These are phyloP conservation scores for Leucosporidium scottii DNA, from an alignment of 768 basidiomycete genomes.

Conservation along the genomic window DNA sequence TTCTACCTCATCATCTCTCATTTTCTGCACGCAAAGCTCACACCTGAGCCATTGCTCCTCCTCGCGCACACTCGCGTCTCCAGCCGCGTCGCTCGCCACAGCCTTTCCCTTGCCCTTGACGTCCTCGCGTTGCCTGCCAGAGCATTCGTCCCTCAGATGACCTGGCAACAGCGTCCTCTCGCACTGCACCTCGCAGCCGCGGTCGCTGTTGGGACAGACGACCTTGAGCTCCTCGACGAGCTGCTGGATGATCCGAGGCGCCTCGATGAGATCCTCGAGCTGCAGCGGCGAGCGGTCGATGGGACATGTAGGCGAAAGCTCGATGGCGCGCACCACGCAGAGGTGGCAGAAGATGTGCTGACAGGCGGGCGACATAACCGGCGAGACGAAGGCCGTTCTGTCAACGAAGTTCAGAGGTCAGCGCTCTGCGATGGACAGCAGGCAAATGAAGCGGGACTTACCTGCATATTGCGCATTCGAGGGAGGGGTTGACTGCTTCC, in stretches of 20 bases:
- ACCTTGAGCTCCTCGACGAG: conserved; percentile 15
- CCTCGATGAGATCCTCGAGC: background rate
- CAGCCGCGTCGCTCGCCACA: no score
- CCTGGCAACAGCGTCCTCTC: background rate
- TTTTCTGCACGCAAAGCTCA: background rate
- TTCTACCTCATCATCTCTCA: background rate
- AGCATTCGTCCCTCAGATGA: background rate
- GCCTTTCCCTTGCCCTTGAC: conserved; percentile 1
- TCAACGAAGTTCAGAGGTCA: background rate
- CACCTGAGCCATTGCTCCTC: background rate
- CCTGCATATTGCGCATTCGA: conserved; percentile 24
- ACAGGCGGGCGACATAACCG: conserved; percentile 5
- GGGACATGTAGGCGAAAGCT: conserved; percentile 8
- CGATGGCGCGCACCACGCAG: conserved; percentile 18
- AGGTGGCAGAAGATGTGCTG: conserved; percentile 19
- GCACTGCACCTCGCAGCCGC: background rate
- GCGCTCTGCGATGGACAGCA: background rate
- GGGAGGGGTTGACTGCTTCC: background rate
- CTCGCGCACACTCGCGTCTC: no score
- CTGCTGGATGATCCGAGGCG: conserved; percentile 11
- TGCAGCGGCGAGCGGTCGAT: conserved; percentile 9
- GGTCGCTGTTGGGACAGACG: background rate
- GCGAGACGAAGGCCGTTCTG: conserved; percentile 9
- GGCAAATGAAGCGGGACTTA: background rate
- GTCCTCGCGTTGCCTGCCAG: background rate